These are phyloP conservation scores for Scenedesmus sp. DNA, from an alignment of 163 green algal species.

Conservation along the genomic window DNA sequence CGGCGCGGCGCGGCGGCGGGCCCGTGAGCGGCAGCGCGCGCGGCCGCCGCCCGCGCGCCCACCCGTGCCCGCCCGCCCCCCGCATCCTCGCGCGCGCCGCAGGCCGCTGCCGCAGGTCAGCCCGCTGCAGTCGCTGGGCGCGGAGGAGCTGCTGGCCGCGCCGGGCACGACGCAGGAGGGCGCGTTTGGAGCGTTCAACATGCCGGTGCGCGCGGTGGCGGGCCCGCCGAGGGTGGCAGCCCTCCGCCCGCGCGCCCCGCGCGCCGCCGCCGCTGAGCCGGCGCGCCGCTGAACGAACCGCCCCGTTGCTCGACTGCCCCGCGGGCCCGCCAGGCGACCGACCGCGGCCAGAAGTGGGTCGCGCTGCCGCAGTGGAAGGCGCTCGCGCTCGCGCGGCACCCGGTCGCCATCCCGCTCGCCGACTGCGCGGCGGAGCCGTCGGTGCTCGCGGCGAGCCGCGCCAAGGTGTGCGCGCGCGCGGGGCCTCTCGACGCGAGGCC, in stretches of 20 bases:
- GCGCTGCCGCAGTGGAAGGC: conserved; percentile 75
- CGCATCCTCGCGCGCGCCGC: neutral
- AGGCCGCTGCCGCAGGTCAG: conserved; percentile 31
- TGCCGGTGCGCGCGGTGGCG: too few relatives aligned
- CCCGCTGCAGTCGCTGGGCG: neutral
- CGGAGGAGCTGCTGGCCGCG: conserved; percentile 48
- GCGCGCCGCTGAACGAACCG: too few relatives aligned
- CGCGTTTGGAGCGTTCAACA: conserved; percentile 70
- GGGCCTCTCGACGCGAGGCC: too few relatives aligned
- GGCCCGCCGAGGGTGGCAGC: too few relatives aligned
- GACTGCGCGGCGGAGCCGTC: conserved; percentile 63
- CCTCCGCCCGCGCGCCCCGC: too few relatives aligned
- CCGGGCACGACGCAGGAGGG: conserved; percentile 59
- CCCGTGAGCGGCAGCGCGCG: too few relatives aligned
- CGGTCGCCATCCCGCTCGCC: conserved; percentile 64
- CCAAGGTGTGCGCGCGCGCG: conserved; percentile 52
- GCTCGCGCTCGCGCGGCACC: conserved; percentile 62
- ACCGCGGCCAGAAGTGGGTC: conserved; percentile 45
- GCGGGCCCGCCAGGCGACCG: too few relatives aligned
- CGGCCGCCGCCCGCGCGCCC: too few relatives aligned
- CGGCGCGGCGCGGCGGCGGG: too few relatives aligned
- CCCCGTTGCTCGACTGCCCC: too few relatives aligned
- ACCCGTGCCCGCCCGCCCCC: too few relatives aligned
- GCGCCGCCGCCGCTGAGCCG: too few relatives aligned
- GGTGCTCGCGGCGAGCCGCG: conserved; percentile 52